Percentiles rank a stretch among this genome's conserved stretches.
Conservation (phyloP, 2,329 filamentous ascomycete species). For the Aschersonia sp. region DNA sequence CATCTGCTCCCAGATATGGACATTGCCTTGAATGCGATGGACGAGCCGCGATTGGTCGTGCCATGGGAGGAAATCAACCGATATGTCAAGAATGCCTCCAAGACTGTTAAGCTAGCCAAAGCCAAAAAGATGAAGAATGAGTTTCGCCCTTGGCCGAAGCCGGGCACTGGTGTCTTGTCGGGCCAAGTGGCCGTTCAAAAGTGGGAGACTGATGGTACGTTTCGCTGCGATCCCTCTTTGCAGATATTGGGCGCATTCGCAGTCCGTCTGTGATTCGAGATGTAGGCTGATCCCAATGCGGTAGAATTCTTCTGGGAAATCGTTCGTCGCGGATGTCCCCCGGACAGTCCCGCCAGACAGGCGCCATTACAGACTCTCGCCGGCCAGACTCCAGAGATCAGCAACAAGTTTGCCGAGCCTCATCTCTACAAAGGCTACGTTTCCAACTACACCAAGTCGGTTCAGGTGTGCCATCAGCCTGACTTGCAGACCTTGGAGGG, state of each 20-base stretch:
- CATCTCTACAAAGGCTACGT: conserved; percentile 44
- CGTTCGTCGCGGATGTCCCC: conserved; percentile 44
- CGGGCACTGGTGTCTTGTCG: conserved; percentile 19
- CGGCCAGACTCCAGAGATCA: conserved; percentile 27
- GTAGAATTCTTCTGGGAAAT: conserved; percentile 41
- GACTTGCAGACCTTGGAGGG: conserved; percentile 48
- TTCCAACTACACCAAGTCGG: conserved; percentile 44
- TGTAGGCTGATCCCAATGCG: neutral
- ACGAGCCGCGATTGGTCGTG: conserved; percentile 49
- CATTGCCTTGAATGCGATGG: conserved; percentile 50
- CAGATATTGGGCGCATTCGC: too few species aligned
- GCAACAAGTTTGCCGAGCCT: conserved; percentile 26
- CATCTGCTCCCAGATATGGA: conserved; percentile 51
- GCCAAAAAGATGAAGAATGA: conserved; percentile 27
- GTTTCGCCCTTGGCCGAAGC: conserved; percentile 27
- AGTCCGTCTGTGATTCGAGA: too few species aligned
- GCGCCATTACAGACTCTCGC: conserved; percentile 28
- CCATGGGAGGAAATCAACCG: conserved; percentile 46
- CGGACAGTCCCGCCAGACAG: conserved; percentile 43
- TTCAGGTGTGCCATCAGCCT: conserved; percentile 51
- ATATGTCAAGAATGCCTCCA: conserved; percentile 36
- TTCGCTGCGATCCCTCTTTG: neutral
- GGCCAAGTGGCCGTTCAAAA: conserved; percentile 22
- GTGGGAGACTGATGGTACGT: conserved; percentile 37
- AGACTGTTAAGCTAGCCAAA: conserved; percentile 27